Evolutionary conservation across 805 yeast genomes (phyloP), one percentile per base, ranked within the genome.

Genomic region (Yarrowia osloensis): DNA sequence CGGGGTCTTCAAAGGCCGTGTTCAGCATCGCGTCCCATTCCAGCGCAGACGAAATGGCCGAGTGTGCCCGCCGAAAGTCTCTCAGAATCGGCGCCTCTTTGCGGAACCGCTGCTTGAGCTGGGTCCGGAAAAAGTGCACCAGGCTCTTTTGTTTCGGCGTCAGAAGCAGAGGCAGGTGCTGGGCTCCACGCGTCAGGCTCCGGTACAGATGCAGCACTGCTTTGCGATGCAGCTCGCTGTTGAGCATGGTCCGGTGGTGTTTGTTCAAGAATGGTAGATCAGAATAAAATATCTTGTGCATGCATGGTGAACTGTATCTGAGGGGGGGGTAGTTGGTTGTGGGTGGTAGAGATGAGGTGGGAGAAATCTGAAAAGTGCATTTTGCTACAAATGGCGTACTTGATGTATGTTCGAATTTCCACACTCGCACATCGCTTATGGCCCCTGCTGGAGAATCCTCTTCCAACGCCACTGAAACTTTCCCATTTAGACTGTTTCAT

Each of bases 281-380:
- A 19, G 5, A 31, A 31, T 29, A 31, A 33, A 21, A 40, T 40
- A 21, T 40, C 4, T 26, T 26, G n/a, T 9, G 1, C 19, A 13
- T 33, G 40, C 57, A 50, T 50, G 57, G 1, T 19, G 24, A 50
- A 50, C 57, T 50, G 40, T 50, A 50, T 22, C n/a, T 49, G 22
- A 19, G 19, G 8, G 21, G 52, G 1, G 22, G 19, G 52, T 6
- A 1, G 3, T 2, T 35, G 15, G 2, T n/a, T 5, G 19, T 22
- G 5, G 11, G 54, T 3, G 4, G 24, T 11, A n/a, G 17, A 5
- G 19, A 2, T 3, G 7, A 17, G 8, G n/a, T 21, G 17, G 47
- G 3, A 13, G 17, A 26, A 50, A 21, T 12, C 8, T 6, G 39
- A 50, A 2, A 17, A 35, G n/a, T 6, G 19, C 6, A 35, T 2